These are phyloP conservation scores for Calonectria henricotiae DNA, from an alignment of 2,329 filamentous ascomycete genomes.

Conservation along the genomic window DNA sequence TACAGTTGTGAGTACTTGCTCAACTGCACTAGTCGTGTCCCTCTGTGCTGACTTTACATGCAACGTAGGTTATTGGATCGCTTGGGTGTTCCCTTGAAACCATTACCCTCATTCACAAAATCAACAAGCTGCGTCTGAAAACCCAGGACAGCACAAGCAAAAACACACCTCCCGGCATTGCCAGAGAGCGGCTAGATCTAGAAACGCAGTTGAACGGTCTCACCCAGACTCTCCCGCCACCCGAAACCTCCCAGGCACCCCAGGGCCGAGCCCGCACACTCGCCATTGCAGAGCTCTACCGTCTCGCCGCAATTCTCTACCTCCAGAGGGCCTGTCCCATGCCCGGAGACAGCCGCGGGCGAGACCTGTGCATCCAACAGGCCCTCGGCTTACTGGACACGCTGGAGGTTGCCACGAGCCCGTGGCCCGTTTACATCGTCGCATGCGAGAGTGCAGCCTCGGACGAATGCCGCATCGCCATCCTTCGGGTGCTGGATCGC, in stretches of 20 bases:
- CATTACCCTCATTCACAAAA: slow-evolving; percentile 62
- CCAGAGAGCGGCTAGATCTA: slow-evolving; percentile 20
- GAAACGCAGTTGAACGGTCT: slow-evolving; percentile 27
- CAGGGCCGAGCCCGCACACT: slow-evolving; percentile 54
- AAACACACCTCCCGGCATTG: background rate
- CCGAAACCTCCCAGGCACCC: slow-evolving; percentile 35
- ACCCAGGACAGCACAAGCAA: background rate
- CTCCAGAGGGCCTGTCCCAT: slow-evolving; percentile 56
- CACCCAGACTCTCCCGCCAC: background rate
- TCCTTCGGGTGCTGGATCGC: slow-evolving; percentile 61
- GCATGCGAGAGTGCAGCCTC: slow-evolving; percentile 62
- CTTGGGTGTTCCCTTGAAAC: slow-evolving; percentile 66
- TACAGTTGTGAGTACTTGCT: slow-evolving; percentile 28
- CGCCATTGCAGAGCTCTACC: slow-evolving; percentile 68
- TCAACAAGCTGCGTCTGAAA: slow-evolving; percentile 57
- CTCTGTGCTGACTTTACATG: background rate
- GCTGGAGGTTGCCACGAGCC: slow-evolving; percentile 64
- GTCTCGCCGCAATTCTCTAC: slow-evolving; percentile 66
- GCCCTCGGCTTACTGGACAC: slow-evolving; percentile 58
- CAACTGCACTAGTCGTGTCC: background rate
- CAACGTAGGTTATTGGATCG: slow-evolving; percentile 63
- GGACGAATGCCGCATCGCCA: slow-evolving; percentile 61
- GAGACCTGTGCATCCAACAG: slow-evolving; percentile 52
- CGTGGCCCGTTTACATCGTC: slow-evolving; percentile 67
- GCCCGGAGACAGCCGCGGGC: slow-evolving; percentile 38